Conservation (phyloP, 2,329 filamentous ascomycete genomes). For the Aspergillus ruber region DNA sequence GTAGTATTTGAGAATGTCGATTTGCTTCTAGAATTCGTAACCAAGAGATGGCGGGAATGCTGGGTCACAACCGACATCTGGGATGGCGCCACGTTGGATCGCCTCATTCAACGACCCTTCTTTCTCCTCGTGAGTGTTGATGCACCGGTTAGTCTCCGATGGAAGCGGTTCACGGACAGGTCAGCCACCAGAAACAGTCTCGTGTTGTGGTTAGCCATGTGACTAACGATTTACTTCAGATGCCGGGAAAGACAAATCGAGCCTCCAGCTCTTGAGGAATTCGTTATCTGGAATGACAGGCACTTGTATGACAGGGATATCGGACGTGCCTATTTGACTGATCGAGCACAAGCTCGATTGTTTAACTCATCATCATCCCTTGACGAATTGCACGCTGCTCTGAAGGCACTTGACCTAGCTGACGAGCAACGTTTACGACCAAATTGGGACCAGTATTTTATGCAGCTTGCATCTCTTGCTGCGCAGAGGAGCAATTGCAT, state of each 20-base stretch:
- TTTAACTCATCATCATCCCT: slow-evolving; percentile 76
- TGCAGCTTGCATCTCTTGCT: slow-evolving; percentile 88
- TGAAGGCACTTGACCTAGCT: slow-evolving; percentile 68
- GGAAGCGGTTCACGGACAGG: slow-evolving; percentile 65
- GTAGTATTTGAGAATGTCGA: slow-evolving; percentile 56
- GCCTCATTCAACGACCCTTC: slow-evolving; percentile 73
- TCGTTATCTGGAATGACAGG: slow-evolving; percentile 60
- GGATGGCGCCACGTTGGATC: slow-evolving; percentile 65
- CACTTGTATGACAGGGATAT: slow-evolving; percentile 63
- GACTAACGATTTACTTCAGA: slow-evolving; percentile 23
- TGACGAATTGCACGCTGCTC: slow-evolving; percentile 62
- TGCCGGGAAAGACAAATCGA: slow-evolving; percentile 44
- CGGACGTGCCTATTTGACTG: slow-evolving; percentile 69
- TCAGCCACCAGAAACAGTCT: slow-evolving; percentile 32
- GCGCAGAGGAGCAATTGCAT: slow-evolving; percentile 93
- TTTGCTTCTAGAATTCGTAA: slow-evolving; percentile 75
- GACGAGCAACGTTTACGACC: slow-evolving; percentile 76
- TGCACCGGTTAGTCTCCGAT: slow-evolving; percentile 77
- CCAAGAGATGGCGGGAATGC: slow-evolving; percentile 70
- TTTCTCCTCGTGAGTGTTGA: slow-evolving; percentile 91
- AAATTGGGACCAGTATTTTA: slow-evolving; percentile 96
- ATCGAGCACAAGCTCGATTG: slow-evolving; percentile 74
- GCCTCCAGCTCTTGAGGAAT: slow-evolving; percentile 52
- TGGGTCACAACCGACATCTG: slow-evolving; percentile 84
- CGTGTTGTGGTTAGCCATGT: slow-evolving; percentile 2